Conservation (phyloP, 345 rosid species). For the Eucalyptus cladocalyx region DNA sequence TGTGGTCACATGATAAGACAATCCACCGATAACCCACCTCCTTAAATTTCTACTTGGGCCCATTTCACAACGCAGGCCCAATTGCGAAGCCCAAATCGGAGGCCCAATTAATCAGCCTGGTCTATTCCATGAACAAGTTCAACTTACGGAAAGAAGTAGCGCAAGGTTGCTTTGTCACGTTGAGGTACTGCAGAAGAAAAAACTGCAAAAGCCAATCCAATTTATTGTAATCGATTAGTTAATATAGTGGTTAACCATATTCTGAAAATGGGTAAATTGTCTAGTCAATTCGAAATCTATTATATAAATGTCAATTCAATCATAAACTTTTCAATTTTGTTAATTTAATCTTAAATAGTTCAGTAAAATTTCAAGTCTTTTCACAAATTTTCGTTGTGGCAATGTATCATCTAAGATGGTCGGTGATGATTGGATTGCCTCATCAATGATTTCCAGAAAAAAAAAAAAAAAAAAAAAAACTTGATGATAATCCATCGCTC, state of each 20-base stretch:
- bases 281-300: not conserved
- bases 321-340: fast-evolving
- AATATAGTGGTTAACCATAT: not conserved
- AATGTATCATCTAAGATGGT: not conserved
- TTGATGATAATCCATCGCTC: not conserved
- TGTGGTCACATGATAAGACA: not conserved
- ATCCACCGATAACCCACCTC: not conserved
- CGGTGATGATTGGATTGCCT: too few species aligned
- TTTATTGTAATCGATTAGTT: not conserved
- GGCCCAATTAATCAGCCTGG: not conserved
- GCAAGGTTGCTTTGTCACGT: not conserved
- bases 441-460: not conserved
- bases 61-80: not conserved
- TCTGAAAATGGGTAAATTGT: not conserved
- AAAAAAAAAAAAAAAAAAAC: too few species aligned
- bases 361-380: not conserved
- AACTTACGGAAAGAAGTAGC: not conserved
- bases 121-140: not conserved
- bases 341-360: too few species aligned
- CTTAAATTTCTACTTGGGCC: not conserved
- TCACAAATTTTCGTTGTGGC: not conserved
- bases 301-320: not conserved
- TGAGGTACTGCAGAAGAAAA: not conserved
- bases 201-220: not conserved
- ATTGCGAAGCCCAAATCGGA: not conserved